Percentiles rank a stretch among this genome's conserved stretches.
Evolutionary conservation across 2,329 filamentous ascomycete genomes (phyloP).

Genomic region (Dactylellina haptotyla): DNA sequence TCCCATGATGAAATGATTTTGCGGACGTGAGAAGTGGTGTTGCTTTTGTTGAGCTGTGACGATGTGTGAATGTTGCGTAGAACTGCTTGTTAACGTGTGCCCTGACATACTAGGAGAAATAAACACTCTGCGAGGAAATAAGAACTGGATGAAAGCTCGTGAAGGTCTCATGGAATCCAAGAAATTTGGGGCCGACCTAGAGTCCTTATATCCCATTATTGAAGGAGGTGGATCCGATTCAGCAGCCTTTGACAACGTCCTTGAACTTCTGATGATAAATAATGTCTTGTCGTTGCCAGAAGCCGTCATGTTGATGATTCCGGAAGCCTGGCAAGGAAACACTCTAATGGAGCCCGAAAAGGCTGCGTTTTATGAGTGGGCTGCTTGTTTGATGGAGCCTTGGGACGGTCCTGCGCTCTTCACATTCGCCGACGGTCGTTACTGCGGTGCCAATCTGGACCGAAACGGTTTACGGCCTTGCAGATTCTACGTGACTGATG

Average conservation of each 20-base stretch:
- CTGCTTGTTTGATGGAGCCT: conserved; percentile 97
- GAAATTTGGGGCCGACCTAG: conserved; percentile 90
- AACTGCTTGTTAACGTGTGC: conserved; percentile 52
- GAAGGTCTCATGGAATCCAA: conserved; percentile 95
- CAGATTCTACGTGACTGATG: conserved; percentile 95
- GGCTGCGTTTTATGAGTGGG: conserved; percentile 98
- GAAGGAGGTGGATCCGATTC: conserved; percentile 97
- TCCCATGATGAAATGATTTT: conserved; percentile 31
- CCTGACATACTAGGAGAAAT: conserved; percentile 74
- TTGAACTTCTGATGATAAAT: conserved; percentile 93
- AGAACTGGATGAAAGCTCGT: conserved; percentile 99
- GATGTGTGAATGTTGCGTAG: conserved; percentile 40
- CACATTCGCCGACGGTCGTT: conserved; percentile 94
- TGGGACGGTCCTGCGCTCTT: conserved; percentile 98
- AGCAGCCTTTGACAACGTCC: conserved; percentile 94
- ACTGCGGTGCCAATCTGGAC: conserved; percentile 96
- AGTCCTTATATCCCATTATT: conserved; percentile 89
- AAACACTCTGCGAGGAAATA: conserved; percentile 95
- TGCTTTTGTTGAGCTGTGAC: conserved; percentile 5
- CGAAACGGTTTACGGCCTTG: conserved; percentile 94
- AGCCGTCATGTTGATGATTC: conserved; percentile 98
- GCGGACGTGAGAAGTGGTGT: conserved; percentile 16
- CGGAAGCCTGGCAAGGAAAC: conserved; percentile 97
- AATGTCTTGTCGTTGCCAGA: conserved; percentile 93
- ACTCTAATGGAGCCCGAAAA: conserved; percentile 90